Evolutionary conservation across 768 basidiomycete genomes (phyloP).

Genomic region (Agaricus blazei): DNA sequence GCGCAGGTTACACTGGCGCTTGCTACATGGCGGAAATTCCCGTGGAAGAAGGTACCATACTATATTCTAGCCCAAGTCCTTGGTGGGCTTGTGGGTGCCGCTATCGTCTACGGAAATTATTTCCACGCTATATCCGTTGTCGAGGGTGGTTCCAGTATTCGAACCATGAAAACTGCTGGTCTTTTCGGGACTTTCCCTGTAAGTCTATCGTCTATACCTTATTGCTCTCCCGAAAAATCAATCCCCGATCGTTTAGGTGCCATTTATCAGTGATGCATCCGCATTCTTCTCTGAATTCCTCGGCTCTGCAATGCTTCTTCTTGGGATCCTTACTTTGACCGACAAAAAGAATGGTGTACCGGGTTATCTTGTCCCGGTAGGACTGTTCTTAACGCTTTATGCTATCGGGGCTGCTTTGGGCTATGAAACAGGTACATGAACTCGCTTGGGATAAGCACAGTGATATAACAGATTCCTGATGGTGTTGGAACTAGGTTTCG

Average conservation of each 20-base stretch:
- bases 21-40: conserved; percentile 59
- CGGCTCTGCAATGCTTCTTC: conserved; percentile 50
- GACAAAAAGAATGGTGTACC: conserved; percentile 51
- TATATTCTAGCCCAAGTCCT: conserved; percentile 64
- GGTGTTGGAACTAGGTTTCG: conserved; percentile 23
- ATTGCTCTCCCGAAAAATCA: not conserved
- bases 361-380: conserved; percentile 51
- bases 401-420: conserved; percentile 58
- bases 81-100: conserved; percentile 58
- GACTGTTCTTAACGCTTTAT: conserved; percentile 42
- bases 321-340: conserved; percentile 48
- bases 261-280: conserved; percentile 35
- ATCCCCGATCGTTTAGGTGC: conserved; percentile 19
- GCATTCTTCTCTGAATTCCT: conserved; percentile 52
- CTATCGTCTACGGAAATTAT: conserved; percentile 62
- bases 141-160: conserved; percentile 51
- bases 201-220: conserved; percentile 13
- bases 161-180: conserved; percentile 52
- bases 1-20: conserved; percentile 44
- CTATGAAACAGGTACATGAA: conserved; percentile 47
- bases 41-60: conserved; percentile 66
- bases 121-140: conserved; percentile 62
- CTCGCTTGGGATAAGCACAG: not conserved
- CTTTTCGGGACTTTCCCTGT: conserved; percentile 62
- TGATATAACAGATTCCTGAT: not conserved